Evolutionary conservation across 495 filamentous ascomycete genomes (phyloP), one percentile per base, ranked within the genome.

Genomic region (Xylaria palmicola): DNA sequence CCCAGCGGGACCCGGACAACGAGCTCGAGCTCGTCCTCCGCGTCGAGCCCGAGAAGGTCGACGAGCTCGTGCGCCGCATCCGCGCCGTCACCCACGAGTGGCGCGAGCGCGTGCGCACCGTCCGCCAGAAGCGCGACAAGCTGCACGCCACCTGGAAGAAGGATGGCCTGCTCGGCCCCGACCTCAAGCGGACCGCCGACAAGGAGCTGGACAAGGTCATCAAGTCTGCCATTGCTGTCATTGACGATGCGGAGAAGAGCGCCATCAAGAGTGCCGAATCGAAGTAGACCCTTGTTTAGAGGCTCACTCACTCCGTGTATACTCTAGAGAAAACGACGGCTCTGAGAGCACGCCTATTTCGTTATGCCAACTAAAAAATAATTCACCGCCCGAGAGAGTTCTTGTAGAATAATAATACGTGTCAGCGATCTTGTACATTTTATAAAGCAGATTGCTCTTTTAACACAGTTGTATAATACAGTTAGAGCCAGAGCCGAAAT

Each of bases 131-230:
- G 82, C 60, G 86, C 77, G 64, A 77, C 32, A 82, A 89, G 72
- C 78, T 87, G 64, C 90, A 91, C 70, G 84, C 80, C 60, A 75
- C 88, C 37, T 84, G 89, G 75, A 80, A 77, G 44, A 79, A 84
- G 73, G 78, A 85, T 63, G 73, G 82, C 50, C 72, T 76, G 56
- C 81, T 89, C 63, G 62, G 77, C 20, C 83, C 84, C 19, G 91
- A 94, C 71, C 85, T 91, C 70, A 74, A 86, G 68, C 77, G 83
- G 63, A 87, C 85, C 68, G 84, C 87, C 6, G 80, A 85, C 43
- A 81, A 84, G 49, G 81, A 84, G 76, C 83, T 92, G 83, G 88
- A 92, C 66, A 91, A 90, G 75, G 64, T 90, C 57, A 85, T 89
- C 37, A 88, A 92, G 60, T 86, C 86, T 68, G 81, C 83, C 51